phyloP scores from a whole-genome alignment of 176 grass and related monocot species.

The Carex cristatella region DNA sequence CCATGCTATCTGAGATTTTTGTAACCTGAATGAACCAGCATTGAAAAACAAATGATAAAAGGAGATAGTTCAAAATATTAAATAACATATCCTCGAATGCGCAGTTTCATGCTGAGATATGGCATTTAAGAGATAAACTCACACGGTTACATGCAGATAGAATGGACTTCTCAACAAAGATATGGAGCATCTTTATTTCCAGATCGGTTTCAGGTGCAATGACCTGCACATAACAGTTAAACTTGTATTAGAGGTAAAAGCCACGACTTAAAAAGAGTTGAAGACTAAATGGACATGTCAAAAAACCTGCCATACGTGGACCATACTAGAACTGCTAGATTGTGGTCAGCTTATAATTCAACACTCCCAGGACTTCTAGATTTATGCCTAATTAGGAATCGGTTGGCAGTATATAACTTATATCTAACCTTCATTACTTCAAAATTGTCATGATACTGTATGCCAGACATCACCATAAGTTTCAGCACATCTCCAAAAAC shows the following conservation, averaged over 20 bases:
- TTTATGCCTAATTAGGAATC: background rate
- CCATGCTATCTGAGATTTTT: constrained; percentile 35
- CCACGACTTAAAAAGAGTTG: too few species aligned
- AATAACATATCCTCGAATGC: background rate
- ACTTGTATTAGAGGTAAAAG: background rate
- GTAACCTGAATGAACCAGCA: constrained; percentile 37
- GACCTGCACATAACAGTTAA: constrained; percentile 35
- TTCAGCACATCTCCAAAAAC: constrained; percentile 53
- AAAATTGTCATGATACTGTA: constrained; percentile 27
- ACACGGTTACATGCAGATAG: constrained; percentile 64
- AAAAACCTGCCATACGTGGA: constrained; percentile 19
- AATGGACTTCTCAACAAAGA: constrained; percentile 67
- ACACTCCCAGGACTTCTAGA: background rate
- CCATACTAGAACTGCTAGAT: background rate
- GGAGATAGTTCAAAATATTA: background rate
- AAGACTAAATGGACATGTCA: background rate
- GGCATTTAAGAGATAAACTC: constrained; percentile 23
- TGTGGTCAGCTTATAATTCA: background rate
- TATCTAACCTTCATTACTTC: constrained; percentile 52
- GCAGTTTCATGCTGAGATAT: constrained; percentile 2
- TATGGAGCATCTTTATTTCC: constrained; percentile 46
- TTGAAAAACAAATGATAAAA: background rate
- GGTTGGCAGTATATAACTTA: background rate
- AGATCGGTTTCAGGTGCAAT: constrained; percentile 31
- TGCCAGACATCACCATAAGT: constrained; percentile 35